Evolutionary conservation across 768 basidiomycete genomes (phyloP).

Genomic region (Phylloporus sp.): DNA sequence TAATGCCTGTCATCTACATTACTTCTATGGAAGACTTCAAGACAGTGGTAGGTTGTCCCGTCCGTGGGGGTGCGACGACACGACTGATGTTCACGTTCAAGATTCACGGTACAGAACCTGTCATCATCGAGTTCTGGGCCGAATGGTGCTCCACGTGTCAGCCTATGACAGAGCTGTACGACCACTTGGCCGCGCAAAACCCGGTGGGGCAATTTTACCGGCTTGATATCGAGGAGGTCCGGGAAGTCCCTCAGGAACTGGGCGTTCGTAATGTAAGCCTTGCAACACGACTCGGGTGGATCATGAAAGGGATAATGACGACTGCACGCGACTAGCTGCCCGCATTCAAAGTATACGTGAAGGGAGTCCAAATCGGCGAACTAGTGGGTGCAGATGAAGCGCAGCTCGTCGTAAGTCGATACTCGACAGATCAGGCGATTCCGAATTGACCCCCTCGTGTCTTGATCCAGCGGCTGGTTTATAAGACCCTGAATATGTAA

Average conservation of each 20-base stretch:
- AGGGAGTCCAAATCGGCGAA: constrained; percentile 29
- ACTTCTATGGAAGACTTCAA: constrained; percentile 28
- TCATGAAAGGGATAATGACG: constrained; percentile 14
- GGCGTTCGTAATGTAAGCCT: constrained; percentile 23
- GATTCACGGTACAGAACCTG: constrained; percentile 22
- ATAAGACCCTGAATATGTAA: constrained; percentile 27
- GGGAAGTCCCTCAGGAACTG: constrained; percentile 22
- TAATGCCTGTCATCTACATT: constrained; percentile 23
- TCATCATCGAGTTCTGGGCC: constrained; percentile 31
- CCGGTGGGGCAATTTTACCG: constrained; percentile 27
- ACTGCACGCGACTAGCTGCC: constrained; percentile 20
- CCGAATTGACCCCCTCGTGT: constrained; percentile 18
- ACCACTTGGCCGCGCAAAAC: constrained; percentile 26
- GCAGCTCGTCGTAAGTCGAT: constrained; percentile 22
- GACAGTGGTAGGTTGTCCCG: constrained; percentile 13
- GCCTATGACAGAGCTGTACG: constrained; percentile 17
- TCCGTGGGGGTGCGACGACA: not conserved
- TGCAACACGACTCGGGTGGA: constrained; percentile 6
- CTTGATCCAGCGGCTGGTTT: constrained; percentile 25
- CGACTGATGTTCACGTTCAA: constrained; percentile 10
- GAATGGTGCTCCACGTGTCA: constrained; percentile 29
- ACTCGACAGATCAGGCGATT: constrained; percentile 2
- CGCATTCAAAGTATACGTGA: constrained; percentile 30
- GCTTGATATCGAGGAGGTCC: constrained; percentile 28
- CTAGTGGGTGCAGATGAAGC: constrained; percentile 25